Base-by-base conservation (phyloP, 1,284 basidiomycete species). In the Leccinum huronense region DNA sequence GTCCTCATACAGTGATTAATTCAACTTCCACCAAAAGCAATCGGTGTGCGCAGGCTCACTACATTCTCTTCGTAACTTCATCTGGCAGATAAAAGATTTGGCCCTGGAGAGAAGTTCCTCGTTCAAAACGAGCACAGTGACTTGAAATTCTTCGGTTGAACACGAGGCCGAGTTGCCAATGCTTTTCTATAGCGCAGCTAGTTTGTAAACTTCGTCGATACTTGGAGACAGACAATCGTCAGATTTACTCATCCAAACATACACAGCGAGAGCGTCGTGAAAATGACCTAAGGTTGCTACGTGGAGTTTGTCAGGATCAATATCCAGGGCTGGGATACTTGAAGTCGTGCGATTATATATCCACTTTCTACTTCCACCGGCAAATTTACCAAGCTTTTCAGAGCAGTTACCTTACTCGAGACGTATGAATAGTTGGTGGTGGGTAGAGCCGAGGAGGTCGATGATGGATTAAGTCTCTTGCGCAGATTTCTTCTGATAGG, bases 391-490 rank as follows among this genome's bases (percentile, higher is more conserved):
- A 54, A 60, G 54, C 36, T 51, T 45, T 59, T 62, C 61, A 60
- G 57, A 62, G 54, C n/a, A 53, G 34, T 66, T 64, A 57, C 70
- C 72, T 69, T 70, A 63, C 65, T 48, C 14, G 62, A 65, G 58
- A 60, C 36, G 58, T 56, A 36, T 42, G 65, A 60, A 57, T 13
- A 55, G 58, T 57, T 60, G 36, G 62, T 59, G 56, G 63, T 68
- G 65, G 70, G 48, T 54, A 65, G 65, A 65, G 73, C 72, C 73
- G 71, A 75, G 72, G 73, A 71, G 60, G 66, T 65, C 60, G 58
- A 38, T 70, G 53, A 66, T 63, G 34, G 38, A 66, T 62, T n/a
- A 63, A 38, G 57, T 64, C 57, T 63, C 56, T 59, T 45, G 57
- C 42, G 59, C 36, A 60, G 59, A 62, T 64, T 61, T 55, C 63